phyloP scores from a whole-genome alignment of 345 rosid species.

The Brassica rapa region DNA sequence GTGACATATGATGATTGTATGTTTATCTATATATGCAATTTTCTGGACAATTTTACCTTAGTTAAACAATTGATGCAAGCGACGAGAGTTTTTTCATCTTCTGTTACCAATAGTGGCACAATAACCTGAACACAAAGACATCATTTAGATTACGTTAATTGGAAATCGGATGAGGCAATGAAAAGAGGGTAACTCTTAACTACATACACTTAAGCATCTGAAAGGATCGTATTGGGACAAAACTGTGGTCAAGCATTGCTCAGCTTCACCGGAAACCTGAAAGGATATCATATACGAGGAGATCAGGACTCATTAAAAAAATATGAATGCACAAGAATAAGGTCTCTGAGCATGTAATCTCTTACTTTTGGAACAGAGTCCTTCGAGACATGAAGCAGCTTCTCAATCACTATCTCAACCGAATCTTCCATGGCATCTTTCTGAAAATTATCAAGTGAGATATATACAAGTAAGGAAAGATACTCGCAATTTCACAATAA shows the following conservation, averaged over 20 bases:
- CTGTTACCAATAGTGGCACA: constrained; percentile 84
- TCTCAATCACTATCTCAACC: constrained; percentile 85
- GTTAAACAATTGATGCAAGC: constrained; percentile 90
- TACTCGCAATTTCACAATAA: neutral
- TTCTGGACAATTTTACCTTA: constrained; percentile 55
- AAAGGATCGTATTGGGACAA: constrained; percentile 88
- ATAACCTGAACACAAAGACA: constrained; percentile 64
- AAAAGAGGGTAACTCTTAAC: constrained; percentile 11
- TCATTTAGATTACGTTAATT: neutral
- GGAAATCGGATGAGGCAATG: constrained; percentile 10
- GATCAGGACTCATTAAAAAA: neutral
- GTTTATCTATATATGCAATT: neutral
- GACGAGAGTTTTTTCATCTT: constrained; percentile 90
- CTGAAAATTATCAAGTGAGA: constrained; percentile 49
- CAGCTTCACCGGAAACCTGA: constrained; percentile 89
- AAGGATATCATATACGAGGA: constrained; percentile 27
- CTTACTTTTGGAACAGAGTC: constrained; percentile 75
- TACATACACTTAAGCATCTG: constrained; percentile 92
- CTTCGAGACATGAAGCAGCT: constrained; percentile 81
- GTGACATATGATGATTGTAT: constrained; percentile 1
- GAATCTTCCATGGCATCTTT: constrained; percentile 91
- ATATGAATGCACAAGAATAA: constrained; percentile 11
- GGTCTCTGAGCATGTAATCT: constrained; percentile 6
- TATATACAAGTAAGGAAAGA: constrained; percentile 23
- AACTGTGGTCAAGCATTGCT: constrained; percentile 75